Evolutionary conservation across 768 basidiomycete genomes (phyloP).

Genomic region (Suillus fuscotomentosus): DNA sequence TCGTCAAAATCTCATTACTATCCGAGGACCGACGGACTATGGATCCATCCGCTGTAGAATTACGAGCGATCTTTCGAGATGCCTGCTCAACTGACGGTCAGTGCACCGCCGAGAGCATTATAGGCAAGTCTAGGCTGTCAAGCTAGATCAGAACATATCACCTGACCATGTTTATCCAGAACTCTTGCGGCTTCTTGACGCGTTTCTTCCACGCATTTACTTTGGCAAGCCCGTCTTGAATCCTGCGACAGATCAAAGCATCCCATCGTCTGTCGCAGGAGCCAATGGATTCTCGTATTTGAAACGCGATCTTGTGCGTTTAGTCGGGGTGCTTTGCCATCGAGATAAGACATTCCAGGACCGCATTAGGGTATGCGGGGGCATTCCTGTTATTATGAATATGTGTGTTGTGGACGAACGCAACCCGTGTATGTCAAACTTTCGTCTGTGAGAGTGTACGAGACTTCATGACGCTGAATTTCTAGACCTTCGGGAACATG

Average conservation of each 20-base stretch:
- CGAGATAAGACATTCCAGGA: conserved; percentile 69
- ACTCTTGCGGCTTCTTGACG: conserved; percentile 69
- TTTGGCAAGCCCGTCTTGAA: conserved; percentile 61
- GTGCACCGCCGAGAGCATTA: conserved; percentile 52
- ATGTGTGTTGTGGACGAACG: conserved; percentile 88
- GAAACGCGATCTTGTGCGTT: conserved; percentile 86
- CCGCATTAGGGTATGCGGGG: conserved; percentile 63
- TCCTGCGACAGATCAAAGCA: conserved; percentile 1
- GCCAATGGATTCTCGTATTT: conserved; percentile 74
- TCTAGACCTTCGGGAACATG: conserved; percentile 84
- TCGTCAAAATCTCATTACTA: conserved; percentile 57
- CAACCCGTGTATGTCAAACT: conserved; percentile 79
- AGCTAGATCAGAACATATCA: neutral
- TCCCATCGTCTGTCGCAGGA: conserved; percentile 30
- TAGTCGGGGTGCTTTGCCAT: conserved; percentile 78
- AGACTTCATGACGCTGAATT: neutral
- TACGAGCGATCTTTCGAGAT: conserved; percentile 45
- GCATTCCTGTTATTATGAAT: conserved; percentile 81
- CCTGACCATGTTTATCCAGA: conserved; percentile 40
- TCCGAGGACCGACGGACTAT: conserved; percentile 32
- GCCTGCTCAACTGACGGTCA: conserved; percentile 37
- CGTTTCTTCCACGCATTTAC: conserved; percentile 83
- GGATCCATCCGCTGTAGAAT: conserved; percentile 9
- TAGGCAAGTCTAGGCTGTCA: conserved; percentile 44
- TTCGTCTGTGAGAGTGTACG: neutral